Percentiles rank a stretch among this genome's conserved stretches.
Conservation (phyloP, 1,139 yeast genomes). For the Candida sp. region DNA sequence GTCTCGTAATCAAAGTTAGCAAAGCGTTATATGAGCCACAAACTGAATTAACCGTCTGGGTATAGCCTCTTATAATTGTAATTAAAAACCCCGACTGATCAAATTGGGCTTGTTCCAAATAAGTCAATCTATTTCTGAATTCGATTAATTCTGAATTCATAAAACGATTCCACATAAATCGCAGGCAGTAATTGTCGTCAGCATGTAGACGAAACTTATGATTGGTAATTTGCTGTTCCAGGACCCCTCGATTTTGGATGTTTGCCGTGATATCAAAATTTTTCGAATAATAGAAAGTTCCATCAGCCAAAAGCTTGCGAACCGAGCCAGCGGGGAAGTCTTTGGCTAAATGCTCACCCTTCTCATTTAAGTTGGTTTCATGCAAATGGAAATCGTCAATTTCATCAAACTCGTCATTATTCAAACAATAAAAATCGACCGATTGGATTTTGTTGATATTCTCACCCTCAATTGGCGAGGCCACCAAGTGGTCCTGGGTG, state of each 20-base stretch:
- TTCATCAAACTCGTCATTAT: constrained; percentile 41
- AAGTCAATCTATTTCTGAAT: constrained; percentile 54
- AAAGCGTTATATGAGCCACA: constrained; percentile 36
- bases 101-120: constrained; percentile 45
- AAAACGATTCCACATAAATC: constrained; percentile 65
- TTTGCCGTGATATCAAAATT: constrained; percentile 64
- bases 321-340: constrained; percentile 62
- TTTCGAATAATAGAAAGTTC: constrained; percentile 63
- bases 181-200: constrained; percentile 45
- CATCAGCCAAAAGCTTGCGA: constrained; percentile 53
- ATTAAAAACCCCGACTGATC: constrained; percentile 58
- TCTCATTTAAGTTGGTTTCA: constrained; percentile 8
- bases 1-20: constrained; percentile 64
- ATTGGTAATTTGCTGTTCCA: constrained; percentile 18
- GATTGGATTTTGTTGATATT: constrained; percentile 49
- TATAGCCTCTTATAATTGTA: constrained; percentile 65
- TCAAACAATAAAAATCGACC: constrained; percentile 63
- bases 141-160: constrained; percentile 56
- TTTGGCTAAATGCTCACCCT: constrained; percentile 10
- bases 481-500: constrained; percentile 53
- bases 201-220: constrained; percentile 29
- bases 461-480: constrained; percentile 56
- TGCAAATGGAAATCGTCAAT: constrained; percentile 13
- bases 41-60: constrained; percentile 52
- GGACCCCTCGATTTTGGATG: constrained; percentile 52